These are phyloP conservation scores for Hygrocybe coccinea DNA, from an alignment of 768 basidiomycete genomes.

Conservation along the genomic window DNA sequence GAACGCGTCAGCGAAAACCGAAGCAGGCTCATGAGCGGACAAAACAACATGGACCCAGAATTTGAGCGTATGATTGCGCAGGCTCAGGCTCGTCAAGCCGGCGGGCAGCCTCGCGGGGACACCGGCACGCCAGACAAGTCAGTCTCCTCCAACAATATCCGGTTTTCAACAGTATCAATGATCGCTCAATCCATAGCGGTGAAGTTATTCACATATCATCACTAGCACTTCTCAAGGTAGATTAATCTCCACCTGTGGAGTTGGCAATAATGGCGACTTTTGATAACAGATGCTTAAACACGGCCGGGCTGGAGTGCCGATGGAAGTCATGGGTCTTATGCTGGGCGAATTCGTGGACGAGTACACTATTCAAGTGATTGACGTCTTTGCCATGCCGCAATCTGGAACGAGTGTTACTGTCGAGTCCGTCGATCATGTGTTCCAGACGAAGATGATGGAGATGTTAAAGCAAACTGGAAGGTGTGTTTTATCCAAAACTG, in stretches of 20 bases:
- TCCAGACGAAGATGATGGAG: conserved; percentile 96
- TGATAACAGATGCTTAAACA: conserved; percentile 90
- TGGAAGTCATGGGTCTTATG: conserved; percentile 99
- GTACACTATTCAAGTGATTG: conserved; percentile 89
- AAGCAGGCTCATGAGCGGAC: conserved; percentile 9
- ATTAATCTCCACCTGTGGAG: neutral
- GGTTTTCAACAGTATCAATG: neutral
- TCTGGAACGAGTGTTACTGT: conserved; percentile 96
- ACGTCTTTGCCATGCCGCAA: conserved; percentile 99
- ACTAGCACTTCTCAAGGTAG: conserved; percentile 90
- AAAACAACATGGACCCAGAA: conserved; percentile 43
- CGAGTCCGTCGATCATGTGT: conserved; percentile 97
- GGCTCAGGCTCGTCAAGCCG: conserved; percentile 40
- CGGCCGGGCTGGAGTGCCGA: conserved; percentile 95
- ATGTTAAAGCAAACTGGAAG: conserved; percentile 99
- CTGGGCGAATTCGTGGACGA: conserved; percentile 98
- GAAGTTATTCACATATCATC: conserved; percentile 97
- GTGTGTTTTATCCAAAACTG: conserved; percentile 41
- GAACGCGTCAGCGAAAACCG: conserved; percentile 44
- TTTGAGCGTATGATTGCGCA: conserved; percentile 50
- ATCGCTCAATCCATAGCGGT: conserved; percentile 46
- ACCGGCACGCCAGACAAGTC: conserved; percentile 72
- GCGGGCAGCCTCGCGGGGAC: conserved; percentile 42
- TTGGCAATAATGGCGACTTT: conserved; percentile 8
- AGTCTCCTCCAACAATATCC: conserved; percentile 15